phyloP scores from a whole-genome alignment of 768 basidiomycete species.

The Lanmaoa rubissima region DNA sequence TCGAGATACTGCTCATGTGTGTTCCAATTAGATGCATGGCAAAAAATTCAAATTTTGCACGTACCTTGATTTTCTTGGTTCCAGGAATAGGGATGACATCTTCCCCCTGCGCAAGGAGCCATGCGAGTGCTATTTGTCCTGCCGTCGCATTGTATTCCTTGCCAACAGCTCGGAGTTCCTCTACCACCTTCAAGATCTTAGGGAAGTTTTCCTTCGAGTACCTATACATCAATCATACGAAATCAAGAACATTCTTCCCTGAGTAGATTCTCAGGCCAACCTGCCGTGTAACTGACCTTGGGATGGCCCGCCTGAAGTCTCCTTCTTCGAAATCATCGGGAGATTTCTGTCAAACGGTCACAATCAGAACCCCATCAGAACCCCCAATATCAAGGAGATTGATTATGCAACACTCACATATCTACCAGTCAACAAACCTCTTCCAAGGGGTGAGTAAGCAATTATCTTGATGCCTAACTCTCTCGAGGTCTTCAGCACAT shows the following conservation, averaged over 20 bases:
- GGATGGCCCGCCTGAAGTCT: conserved; percentile 25
- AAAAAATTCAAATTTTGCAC: neutral
- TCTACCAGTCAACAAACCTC: conserved; percentile 49
- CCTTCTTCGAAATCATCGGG: conserved; percentile 19
- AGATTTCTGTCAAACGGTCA: conserved; percentile 12
- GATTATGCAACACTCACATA: conserved; percentile 11
- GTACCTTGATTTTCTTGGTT: conserved; percentile 34
- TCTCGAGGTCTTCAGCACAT: conserved; percentile 41
- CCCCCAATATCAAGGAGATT: neutral
- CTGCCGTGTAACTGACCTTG: conserved; percentile 27
- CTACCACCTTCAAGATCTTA: conserved; percentile 39
- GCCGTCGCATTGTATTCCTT: conserved; percentile 33
- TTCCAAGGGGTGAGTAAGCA: conserved; percentile 52
- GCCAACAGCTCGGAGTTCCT: conserved; percentile 34
- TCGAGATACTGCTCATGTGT: conserved; percentile 35
- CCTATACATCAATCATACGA: conserved; percentile 4
- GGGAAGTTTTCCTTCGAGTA: conserved; percentile 45
- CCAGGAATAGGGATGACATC: conserved; percentile 43
- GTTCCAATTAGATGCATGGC: neutral
- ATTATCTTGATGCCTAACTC: conserved; percentile 51
- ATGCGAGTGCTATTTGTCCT: conserved; percentile 42
- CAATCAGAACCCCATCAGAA: neutral
- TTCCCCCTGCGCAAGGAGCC: conserved; percentile 38
- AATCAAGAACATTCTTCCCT: neutral
- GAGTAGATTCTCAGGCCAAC: neutral